phyloP scores from a whole-genome alignment of 495 filamentous ascomycete species.

The Gamarada debralockiae region DNA sequence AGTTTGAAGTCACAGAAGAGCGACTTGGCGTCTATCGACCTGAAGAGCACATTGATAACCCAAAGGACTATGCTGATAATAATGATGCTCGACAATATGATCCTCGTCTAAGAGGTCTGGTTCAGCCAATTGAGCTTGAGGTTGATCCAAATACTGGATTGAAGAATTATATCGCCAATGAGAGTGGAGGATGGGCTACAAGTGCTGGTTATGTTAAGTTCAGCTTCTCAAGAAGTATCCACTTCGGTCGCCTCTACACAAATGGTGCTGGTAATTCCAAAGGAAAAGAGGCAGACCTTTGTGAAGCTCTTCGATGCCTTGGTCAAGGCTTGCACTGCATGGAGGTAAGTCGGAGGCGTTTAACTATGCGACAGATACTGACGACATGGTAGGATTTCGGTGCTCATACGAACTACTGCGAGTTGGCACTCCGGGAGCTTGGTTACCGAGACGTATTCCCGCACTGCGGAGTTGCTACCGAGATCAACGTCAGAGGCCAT shows the following conservation, averaged over 20 bases:
- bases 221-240: conserved; percentile 79
- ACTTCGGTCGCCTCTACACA: conserved; percentile 84
- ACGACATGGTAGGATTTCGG: conserved; percentile 63
- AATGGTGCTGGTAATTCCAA: conserved; percentile 55
- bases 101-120: conserved; percentile 72
- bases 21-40: conserved; percentile 85
- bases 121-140: conserved; percentile 71
- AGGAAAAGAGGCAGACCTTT: conserved; percentile 81
- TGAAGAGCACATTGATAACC: conserved; percentile 88
- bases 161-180: conserved; percentile 99
- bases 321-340: conserved; percentile 91
- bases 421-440: conserved; percentile 82
- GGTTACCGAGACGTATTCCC: conserved; percentile 80
- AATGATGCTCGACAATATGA: conserved; percentile 82
- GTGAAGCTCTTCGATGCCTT: conserved; percentile 73
- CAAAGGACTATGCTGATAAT: conserved; percentile 62
- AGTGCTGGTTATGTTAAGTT: conserved; percentile 86
- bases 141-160: conserved; percentile 84
- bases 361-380: neutral
- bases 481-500: conserved; percentile 70
- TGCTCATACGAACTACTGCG: conserved; percentile 88
- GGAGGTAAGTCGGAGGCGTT: conserved; percentile 39
- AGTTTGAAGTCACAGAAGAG: conserved; percentile 88
- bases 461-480: conserved; percentile 71
- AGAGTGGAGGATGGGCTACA: conserved; percentile 68